Percentiles rank a stretch among this genome's conserved stretches.
These are phyloP conservation scores for Ogataea angusta DNA, from an alignment of 805 yeast genomes.

Conservation along the genomic window DNA sequence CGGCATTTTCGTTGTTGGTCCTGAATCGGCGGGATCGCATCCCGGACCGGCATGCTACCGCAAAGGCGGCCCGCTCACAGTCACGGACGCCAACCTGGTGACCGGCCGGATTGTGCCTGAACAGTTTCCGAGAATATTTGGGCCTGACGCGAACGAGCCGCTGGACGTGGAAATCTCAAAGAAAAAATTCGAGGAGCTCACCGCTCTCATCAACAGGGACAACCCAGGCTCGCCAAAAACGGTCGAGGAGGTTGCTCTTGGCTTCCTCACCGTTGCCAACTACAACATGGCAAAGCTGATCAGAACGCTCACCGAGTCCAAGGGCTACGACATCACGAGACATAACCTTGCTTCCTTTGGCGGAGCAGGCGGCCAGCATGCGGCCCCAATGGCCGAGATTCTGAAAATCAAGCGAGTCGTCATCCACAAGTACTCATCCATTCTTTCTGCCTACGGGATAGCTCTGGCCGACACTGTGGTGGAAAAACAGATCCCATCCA, in stretches of 20 bases:
- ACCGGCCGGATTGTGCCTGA: conserved; percentile 13
- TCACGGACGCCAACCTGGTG: conserved; percentile 9
- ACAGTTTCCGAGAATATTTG: conserved; percentile 10
- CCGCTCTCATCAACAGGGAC: conserved; percentile 48
- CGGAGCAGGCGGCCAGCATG: conserved; percentile 90
- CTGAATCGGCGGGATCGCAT: conserved; percentile 11
- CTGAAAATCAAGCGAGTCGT: conserved; percentile 63
- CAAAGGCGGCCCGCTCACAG: conserved; percentile 10
- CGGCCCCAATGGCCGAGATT: conserved; percentile 65
- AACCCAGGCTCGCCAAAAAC: conserved; percentile 37
- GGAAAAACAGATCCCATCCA: conserved; percentile 32
- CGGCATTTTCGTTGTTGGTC: conserved; percentile 10
- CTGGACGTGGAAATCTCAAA: conserved; percentile 8
- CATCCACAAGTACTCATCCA: conserved; percentile 64
- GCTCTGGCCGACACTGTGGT: conserved; percentile 48
- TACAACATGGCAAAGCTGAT: conserved; percentile 87
- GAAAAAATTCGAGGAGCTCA: conserved; percentile 34
- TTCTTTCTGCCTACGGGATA: conserved; percentile 51
- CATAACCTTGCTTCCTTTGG: conserved; percentile 78
- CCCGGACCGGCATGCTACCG: conserved; percentile 11
- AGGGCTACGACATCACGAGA: conserved; percentile 59
- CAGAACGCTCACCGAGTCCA: conserved; percentile 74
- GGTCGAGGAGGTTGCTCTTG: conserved; percentile 67
- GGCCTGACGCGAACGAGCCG: conserved; percentile 9
- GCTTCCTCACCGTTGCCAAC: conserved; percentile 76